A percentile compares a stretch with the other conserved stretches of the same genome.
Evolutionary conservation across 1,284 basidiomycete species (phyloP).

Genomic region (Leucoagaricus sp.): DNA sequence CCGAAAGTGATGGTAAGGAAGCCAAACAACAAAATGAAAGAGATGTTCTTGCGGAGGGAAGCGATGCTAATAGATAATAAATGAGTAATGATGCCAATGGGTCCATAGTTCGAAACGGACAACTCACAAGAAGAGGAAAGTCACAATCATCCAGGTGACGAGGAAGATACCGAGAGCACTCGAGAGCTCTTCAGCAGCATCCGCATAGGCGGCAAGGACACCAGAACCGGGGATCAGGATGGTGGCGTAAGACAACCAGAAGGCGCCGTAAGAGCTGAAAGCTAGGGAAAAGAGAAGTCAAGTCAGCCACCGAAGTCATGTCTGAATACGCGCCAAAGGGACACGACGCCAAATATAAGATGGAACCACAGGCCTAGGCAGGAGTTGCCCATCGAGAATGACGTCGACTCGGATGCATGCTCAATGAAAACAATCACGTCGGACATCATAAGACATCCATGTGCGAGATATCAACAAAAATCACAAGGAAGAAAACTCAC

Average conservation of each 20-base stretch:
- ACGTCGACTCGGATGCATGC: too few species aligned
- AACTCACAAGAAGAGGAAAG: constrained; percentile 48
- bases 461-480: not conserved
- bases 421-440: too few species aligned
- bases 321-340: not conserved
- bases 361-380: too few species aligned
- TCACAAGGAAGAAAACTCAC: constrained; percentile 41
- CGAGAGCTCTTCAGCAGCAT: constrained; percentile 41
- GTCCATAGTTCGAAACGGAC: constrained; percentile 3
- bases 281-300: constrained; percentile 22
- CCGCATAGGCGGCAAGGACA: constrained; percentile 51
- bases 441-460: too few species aligned
- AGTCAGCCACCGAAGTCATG: not conserved
- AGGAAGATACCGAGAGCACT: constrained; percentile 70
- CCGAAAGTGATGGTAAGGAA: constrained; percentile 64
- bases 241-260: constrained; percentile 79
- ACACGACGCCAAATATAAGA: too few species aligned
- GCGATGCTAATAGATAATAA: constrained; percentile 47
- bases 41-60: constrained; percentile 58
- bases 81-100: not conserved
- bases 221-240: constrained; percentile 66
- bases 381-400: too few species aligned
- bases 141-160: constrained; percentile 68
- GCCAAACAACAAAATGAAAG: constrained; percentile 60
- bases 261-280: constrained; percentile 47